phyloP scores from a whole-genome alignment of 2,329 filamentous ascomycete species.

The Xylaria sp. region DNA sequence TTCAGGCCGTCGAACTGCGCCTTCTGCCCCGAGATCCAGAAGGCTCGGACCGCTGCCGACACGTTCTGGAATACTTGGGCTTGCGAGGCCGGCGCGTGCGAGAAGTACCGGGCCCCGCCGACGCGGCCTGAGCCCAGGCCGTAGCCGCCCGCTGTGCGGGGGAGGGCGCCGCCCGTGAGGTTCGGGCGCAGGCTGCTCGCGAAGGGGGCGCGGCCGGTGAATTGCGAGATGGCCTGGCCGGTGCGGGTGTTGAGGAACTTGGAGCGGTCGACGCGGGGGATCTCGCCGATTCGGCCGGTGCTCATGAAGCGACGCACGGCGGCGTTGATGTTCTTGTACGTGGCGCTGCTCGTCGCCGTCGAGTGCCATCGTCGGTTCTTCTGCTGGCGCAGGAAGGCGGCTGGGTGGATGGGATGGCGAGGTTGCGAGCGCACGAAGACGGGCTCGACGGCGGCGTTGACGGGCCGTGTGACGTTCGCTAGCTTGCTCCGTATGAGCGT shows the following conservation, averaged over 20 bases:
- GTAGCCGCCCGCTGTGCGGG: slow-evolving; percentile 91
- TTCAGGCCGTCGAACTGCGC: slow-evolving; percentile 85
- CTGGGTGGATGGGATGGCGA: slow-evolving; percentile 65
- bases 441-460: slow-evolving; percentile 60
- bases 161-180: slow-evolving; percentile 85
- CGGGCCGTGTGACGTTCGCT: slow-evolving; percentile 57
- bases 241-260: slow-evolving; percentile 62
- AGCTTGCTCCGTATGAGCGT: slow-evolving; percentile 64
- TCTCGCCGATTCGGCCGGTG: slow-evolving; percentile 51
- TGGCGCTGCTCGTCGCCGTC: slow-evolving; percentile 43
- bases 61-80: slow-evolving; percentile 95
- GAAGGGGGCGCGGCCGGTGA: slow-evolving; percentile 84
- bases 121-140: slow-evolving; percentile 74
- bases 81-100: slow-evolving; percentile 83
- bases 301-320: slow-evolving; percentile 64
- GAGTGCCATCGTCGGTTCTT: slow-evolving; percentile 64
- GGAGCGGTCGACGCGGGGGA: slow-evolving; percentile 59
- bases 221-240: slow-evolving; percentile 65
- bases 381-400: slow-evolving; percentile 62
- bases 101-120: slow-evolving; percentile 86
- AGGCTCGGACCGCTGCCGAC: slow-evolving; percentile 90
- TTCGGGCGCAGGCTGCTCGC: slow-evolving; percentile 90
- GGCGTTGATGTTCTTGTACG: slow-evolving; percentile 57
- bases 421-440: slow-evolving; percentile 56
- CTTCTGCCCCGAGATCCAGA: slow-evolving; percentile 91